Conservation (phyloP, 208 protist genomes). For the Leishmania aethiopica region DNA sequence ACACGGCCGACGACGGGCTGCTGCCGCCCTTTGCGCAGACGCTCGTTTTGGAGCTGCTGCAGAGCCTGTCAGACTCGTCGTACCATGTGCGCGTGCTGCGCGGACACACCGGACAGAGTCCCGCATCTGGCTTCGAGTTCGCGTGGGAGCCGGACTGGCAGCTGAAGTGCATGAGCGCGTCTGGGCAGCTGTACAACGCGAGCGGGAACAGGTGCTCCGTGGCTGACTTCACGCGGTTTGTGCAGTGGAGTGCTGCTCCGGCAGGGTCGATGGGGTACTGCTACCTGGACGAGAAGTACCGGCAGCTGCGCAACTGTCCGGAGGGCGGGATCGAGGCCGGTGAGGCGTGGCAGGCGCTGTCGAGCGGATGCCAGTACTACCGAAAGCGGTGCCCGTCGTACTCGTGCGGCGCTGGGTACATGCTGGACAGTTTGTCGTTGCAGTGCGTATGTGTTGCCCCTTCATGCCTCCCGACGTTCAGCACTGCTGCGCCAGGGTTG, state of each 20-base stretch:
- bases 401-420: slow-evolving; percentile 22
- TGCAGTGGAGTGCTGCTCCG: slow-evolving; percentile 37
- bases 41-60: slow-evolving; percentile 59
- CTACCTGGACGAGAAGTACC: slow-evolving; percentile 45
- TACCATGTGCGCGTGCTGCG: slow-evolving; percentile 62
- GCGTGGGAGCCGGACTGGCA: slow-evolving; percentile 35
- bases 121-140: slow-evolving; percentile 35
- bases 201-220: slow-evolving; percentile 43
- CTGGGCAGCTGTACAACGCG: slow-evolving; percentile 33
- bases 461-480: slow-evolving; percentile 3
- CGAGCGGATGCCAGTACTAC: slow-evolving; percentile 25
- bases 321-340: slow-evolving; percentile 13
- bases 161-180: slow-evolving; percentile 46
- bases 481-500: not conserved
- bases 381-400: slow-evolving; percentile 27
- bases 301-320: slow-evolving; percentile 25
- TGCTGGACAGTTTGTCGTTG: slow-evolving; percentile 25
- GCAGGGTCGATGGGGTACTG: slow-evolving; percentile 41
- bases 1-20: slow-evolving; percentile 29
- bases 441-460: slow-evolving; percentile 27
- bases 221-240: slow-evolving; percentile 47
- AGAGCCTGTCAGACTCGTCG: slow-evolving; percentile 22
- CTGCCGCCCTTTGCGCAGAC: slow-evolving; percentile 56
- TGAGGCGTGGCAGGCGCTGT: slow-evolving; percentile 7
- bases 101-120: slow-evolving; percentile 42